Base-by-base conservation (phyloP, 2,329 filamentous ascomycete species). In the Arthrobotrys musiformis region DNA sequence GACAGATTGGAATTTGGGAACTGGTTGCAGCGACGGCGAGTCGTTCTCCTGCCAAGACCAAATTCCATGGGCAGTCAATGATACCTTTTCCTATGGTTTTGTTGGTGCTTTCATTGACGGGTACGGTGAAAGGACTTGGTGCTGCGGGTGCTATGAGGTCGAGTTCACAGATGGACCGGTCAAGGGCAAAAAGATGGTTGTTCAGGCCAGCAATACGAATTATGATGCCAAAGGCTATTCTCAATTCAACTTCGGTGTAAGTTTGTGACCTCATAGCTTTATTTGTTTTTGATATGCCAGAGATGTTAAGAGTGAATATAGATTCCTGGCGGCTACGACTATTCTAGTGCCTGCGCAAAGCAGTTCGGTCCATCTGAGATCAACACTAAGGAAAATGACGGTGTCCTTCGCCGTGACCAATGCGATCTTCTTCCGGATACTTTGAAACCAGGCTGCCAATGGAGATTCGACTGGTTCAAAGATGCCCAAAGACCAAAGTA, bases 91-190 rank as follows among this genome's bases (percentile, higher is more conserved):
- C n/a, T 91, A 91, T 80, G 90, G 90, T n/a, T 91, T 89, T 81
- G 88, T 90, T 0, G 89, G 89, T n/a, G 89, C 88, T 9, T 85
- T 84, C 56, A 85, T 91, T 78, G 81, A 82, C 1, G 88, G 88
- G 17, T 85, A 86, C 46, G 86, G 84, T 1, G 90, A 91, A 82
- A 83, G 84, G 0, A 85, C 83, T 13, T 90, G 89, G 88, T 92
- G 90, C 84, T 92, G 90, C 81, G 87, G 86, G 46, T 91, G 89
- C 82, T 91, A 90, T 81, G 85, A 88, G 82, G 82, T 90, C 69
- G 88, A 87, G 13, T 89, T 90, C 81, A 89, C 87, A 11, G 74
- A 79, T 67, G 76, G 70, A 7, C 42, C 78, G 2, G 85, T 88
- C 17, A 83, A 84, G 26, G 89, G 89, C 63, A 90, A 90, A 84